Base-by-base conservation (phyloP, 805 yeast genomes). In the Saturnispora dispora region DNA sequence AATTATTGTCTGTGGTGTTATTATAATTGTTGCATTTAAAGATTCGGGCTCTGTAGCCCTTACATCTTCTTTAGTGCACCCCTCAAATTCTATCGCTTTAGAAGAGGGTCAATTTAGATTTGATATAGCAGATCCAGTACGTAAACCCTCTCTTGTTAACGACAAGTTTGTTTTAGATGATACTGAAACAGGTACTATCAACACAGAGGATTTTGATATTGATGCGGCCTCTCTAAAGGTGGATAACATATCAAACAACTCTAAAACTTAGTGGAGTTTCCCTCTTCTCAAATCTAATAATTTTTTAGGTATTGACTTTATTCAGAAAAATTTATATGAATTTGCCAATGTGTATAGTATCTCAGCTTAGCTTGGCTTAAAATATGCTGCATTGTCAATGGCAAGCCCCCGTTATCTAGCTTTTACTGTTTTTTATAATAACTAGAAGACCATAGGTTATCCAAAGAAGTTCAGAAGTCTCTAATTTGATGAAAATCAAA, bases 1-100 rank as follows among this genome's bases (percentile, higher is more conserved):
- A 1, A 70, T 89, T 37, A 87, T 89, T 53, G 64, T 87, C 18
- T 76, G 78, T 1, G 74, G 85, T 45, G 91, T 95, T 0, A 64
- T 77, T 32, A 66, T 75, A 42, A 83, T 85, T 15, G 67, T 84
- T n/a, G 71, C 71, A 51, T 73, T 69, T 58, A 82, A 79, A 62
- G 57, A 56, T 36, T 6, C 40, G 17, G 40, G 40, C 18, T 6
- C 17, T 36, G 15, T 18, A 36, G 23, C 11, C 1, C 13, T 17
- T 10, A 4, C 13, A 17, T 7, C 40, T 9, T 18, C 40, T 17
- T 36, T 23, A 18, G 17, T 11, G 40, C 13, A 7, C 17, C 23
- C 40, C 18, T 18, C 40, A 17, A 36, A 36, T 36, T 17, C 40
- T 17, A 36, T 36, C 17, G 40, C 30, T 13, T 33, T 45, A 20